Percentiles rank a stretch among this genome's conserved stretches.
Conservation (phyloP, 2,329 filamentous ascomycete species). For the Fusarium torreyae region DNA sequence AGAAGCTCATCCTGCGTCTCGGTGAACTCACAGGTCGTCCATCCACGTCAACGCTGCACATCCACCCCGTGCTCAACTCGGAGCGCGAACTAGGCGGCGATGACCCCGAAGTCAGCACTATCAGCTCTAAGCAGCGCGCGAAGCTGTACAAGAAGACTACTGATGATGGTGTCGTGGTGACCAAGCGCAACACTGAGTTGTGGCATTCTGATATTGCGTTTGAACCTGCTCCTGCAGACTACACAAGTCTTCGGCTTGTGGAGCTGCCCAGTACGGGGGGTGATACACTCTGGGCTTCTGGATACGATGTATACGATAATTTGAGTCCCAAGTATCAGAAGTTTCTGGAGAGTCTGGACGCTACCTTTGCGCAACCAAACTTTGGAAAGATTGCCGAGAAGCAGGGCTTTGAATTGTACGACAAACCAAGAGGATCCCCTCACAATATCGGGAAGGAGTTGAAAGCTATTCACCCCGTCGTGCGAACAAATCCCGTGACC, state of each 20-base stretch:
- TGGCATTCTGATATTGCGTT: constrained; percentile 78
- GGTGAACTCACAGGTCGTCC: constrained; percentile 73
- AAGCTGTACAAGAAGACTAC: constrained; percentile 62
- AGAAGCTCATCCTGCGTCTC: constrained; percentile 73
- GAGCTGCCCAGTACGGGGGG: constrained; percentile 69
- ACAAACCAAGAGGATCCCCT: constrained; percentile 62
- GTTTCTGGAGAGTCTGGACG: constrained; percentile 73
- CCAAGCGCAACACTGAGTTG: constrained; percentile 28
- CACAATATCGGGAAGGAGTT: constrained; percentile 65
- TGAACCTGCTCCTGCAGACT: constrained; percentile 75
- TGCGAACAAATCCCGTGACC: constrained; percentile 71
- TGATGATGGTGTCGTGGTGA: constrained; percentile 49
- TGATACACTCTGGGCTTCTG: constrained; percentile 77
- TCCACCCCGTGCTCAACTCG: constrained; percentile 71
- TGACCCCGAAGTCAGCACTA: constrained; percentile 75
- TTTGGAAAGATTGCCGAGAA: constrained; percentile 65
- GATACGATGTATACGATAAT: constrained; percentile 77
- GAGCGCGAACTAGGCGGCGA: constrained; percentile 66
- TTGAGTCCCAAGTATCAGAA: constrained; percentile 69
- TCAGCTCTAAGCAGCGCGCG: constrained; percentile 68
- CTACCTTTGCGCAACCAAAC: constrained; percentile 65
- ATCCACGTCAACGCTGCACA: constrained; percentile 68
- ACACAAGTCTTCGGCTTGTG: constrained; percentile 69
- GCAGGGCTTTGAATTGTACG: constrained; percentile 63
- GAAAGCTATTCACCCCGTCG: constrained; percentile 67